Percentiles rank a stretch among this genome's conserved stretches.
Evolutionary conservation across 1,284 basidiomycete genomes (phyloP).

Genomic region (Phenoliferia sp.): DNA sequence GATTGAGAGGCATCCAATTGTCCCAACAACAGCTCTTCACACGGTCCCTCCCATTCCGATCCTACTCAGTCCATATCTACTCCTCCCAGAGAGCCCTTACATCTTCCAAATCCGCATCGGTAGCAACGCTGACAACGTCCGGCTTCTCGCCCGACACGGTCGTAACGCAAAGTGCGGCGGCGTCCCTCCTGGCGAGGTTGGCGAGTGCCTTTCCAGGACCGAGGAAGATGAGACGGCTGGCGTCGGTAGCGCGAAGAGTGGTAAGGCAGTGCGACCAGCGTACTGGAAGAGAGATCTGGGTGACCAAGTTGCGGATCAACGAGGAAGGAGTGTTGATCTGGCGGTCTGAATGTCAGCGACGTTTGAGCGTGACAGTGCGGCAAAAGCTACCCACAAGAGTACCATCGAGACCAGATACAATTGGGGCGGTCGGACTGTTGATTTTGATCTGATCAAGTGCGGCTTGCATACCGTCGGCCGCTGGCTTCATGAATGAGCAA

Average conservation of each 20-base stretch:
- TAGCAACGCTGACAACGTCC: conserved; percentile 31
- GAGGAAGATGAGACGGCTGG: conserved; percentile 34
- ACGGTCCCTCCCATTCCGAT: neutral
- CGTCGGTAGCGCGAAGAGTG: conserved; percentile 12
- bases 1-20: too few relatives aligned
- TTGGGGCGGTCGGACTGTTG: conserved; percentile 28
- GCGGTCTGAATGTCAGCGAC: neutral
- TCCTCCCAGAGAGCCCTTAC: conserved; percentile 9
- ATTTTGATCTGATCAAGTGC: conserved; percentile 30
- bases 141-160: conserved; percentile 1
- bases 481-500: conserved; percentile 39
- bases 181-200: conserved; percentile 37
- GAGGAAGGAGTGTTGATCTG: conserved; percentile 30
- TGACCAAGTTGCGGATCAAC: conserved; percentile 34
- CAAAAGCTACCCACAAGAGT: conserved; percentile 4
- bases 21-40: neutral
- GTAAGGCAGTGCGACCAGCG: conserved; percentile 36
- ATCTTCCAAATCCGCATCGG: conserved; percentile 25
- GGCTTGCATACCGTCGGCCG: conserved; percentile 35
- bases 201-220: conserved; percentile 39
- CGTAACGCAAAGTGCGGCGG: neutral
- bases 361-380: neutral
- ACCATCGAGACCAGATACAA: conserved; percentile 36
- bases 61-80: neutral
- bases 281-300: conserved; percentile 37